Conservation (phyloP, 2,329 filamentous ascomycete species). For the Epichloe elymi region DNA sequence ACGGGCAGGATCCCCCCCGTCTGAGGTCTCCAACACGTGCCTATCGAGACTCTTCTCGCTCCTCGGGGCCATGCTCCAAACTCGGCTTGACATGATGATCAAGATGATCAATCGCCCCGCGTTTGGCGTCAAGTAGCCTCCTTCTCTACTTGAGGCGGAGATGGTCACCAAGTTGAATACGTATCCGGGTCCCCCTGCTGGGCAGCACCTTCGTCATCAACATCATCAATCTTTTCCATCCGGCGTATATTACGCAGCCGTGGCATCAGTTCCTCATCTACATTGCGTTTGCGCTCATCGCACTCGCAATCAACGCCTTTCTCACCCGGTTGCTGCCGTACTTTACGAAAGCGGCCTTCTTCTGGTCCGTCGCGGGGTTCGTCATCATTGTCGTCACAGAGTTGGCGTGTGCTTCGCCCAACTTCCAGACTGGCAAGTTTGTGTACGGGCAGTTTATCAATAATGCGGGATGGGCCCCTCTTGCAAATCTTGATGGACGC, state of each 20-base stretch:
- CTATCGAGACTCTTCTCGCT: too few species aligned
- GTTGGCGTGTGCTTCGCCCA: conserved; percentile 49
- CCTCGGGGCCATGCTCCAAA: too few species aligned
- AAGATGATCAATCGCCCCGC: too few species aligned
- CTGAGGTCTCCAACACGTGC: too few species aligned
- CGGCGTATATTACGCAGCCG: conserved; percentile 39
- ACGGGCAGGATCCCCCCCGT: too few species aligned
- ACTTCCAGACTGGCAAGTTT: conserved; percentile 50
- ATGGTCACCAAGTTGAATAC: too few species aligned
- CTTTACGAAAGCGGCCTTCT: conserved; percentile 55
- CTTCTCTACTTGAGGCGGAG: too few species aligned
- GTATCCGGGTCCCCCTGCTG: conserved; percentile 31
- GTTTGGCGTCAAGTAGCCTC: too few species aligned
- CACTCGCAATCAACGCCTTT: conserved; percentile 54
- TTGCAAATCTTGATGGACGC: conserved; percentile 52
- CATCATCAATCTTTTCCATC: conserved; percentile 48
- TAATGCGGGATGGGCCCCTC: conserved; percentile 47
- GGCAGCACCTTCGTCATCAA: conserved; percentile 54
- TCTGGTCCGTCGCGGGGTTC: conserved; percentile 59
- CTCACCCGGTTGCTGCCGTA: conserved; percentile 41
- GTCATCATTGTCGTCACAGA: conserved; percentile 57
- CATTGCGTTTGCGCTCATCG: conserved; percentile 46
- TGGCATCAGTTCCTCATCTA: conserved; percentile 70
- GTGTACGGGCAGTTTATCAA: conserved; percentile 60
- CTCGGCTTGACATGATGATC: too few species aligned